Percentiles rank a stretch among this genome's conserved stretches.
Evolutionary conservation across 306 rosid species (phyloP).

Genomic region (Trichosanthes cucumerina): DNA sequence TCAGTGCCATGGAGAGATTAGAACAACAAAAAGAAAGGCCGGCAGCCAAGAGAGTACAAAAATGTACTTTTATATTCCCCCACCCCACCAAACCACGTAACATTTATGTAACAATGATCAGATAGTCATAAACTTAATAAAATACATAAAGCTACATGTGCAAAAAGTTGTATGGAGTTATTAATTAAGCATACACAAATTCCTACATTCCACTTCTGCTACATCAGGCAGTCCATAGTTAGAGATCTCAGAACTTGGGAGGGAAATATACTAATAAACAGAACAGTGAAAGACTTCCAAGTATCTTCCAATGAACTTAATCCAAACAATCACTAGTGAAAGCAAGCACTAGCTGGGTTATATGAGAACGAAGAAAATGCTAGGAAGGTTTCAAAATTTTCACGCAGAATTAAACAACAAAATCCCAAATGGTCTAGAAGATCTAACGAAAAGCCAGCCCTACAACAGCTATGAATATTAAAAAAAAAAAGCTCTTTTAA

Average conservation of each 20-base stretch:
- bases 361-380: not conserved
- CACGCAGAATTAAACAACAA: not conserved
- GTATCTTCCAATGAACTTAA: not conserved
- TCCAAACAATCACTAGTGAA: not conserved
- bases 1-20: not conserved
- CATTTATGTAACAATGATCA: not conserved
- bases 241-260: not conserved
- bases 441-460: not conserved
- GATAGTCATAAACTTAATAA: not conserved
- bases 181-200: not conserved
- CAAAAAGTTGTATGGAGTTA: not conserved
- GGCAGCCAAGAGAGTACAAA: not conserved
- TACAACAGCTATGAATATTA: not conserved
- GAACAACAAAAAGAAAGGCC: slow-evolving; percentile 5
- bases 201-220: not conserved
- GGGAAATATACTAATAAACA: not conserved
- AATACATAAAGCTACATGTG: not conserved
- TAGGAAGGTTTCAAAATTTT: not conserved
- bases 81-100: not conserved
- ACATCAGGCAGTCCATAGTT: not conserved
- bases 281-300: not conserved
- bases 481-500: not conserved
- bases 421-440: not conserved
- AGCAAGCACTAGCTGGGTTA: not conserved
- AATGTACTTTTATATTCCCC: slow-evolving; percentile 1